phyloP scores from a whole-genome alignment of 768 basidiomycete genomes.

The Harrya chromipes region DNA sequence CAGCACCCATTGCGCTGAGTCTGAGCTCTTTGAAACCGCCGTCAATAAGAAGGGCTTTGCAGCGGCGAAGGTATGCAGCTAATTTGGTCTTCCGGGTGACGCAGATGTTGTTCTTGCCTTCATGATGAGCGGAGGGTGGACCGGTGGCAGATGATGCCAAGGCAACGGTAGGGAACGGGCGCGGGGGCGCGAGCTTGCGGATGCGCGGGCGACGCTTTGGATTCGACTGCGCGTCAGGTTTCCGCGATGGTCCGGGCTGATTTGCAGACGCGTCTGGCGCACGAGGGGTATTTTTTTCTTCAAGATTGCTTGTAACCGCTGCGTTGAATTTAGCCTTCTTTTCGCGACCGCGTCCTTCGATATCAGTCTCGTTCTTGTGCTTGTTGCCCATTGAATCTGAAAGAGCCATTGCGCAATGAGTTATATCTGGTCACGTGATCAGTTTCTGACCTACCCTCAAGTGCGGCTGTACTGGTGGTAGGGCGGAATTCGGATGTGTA shows the following conservation, averaged over 20 bases:
- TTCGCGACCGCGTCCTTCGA: background rate
- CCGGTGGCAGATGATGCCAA: conserved; percentile 76
- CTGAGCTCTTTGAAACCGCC: conserved; percentile 79
- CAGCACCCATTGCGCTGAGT: conserved; percentile 83
- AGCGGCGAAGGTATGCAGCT: conserved; percentile 71
- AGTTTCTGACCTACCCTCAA: conserved; percentile 20
- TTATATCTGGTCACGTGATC: conserved; percentile 11
- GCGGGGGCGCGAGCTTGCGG: conserved; percentile 66
- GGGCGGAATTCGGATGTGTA: conserved; percentile 15
- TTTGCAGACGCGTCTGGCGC: conserved; percentile 1
- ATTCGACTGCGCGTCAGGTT: conserved; percentile 4
- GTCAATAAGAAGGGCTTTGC: conserved; percentile 66
- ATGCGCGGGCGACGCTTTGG: conserved; percentile 35
- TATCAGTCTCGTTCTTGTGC: conserved; percentile 18
- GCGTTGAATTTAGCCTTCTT: conserved; percentile 18
- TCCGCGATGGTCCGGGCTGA: conserved; percentile 1
- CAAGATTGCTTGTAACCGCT: background rate
- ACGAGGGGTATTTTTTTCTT: background rate
- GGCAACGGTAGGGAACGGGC: conserved; percentile 76
- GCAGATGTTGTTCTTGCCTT: conserved; percentile 81
- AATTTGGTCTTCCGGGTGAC: conserved; percentile 73
- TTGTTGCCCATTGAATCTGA: conserved; percentile 15
- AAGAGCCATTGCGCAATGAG: too few species aligned
- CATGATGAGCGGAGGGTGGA: conserved; percentile 71
- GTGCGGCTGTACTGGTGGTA: conserved; percentile 4